Evolutionary conservation across 345 rosid species (phyloP).

Genomic region (Euclidium syriacum): DNA sequence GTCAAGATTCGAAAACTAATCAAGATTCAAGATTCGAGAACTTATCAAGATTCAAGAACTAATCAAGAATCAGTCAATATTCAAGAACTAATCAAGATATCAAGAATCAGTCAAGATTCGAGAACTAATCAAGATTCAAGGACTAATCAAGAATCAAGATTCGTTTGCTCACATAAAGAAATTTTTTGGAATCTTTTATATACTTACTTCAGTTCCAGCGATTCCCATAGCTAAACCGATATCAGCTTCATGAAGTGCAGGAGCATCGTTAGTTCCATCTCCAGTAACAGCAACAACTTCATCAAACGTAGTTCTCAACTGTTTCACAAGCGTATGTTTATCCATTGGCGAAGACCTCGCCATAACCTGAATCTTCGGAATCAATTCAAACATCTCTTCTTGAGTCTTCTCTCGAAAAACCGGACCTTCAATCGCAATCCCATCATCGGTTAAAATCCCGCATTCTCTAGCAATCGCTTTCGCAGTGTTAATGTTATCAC

Average conservation of each 20-base stretch:
- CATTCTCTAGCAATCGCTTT: constrained; percentile 93
- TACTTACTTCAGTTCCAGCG: constrained; percentile 87
- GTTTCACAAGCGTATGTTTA: constrained; percentile 84
- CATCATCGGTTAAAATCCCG: constrained; percentile 84
- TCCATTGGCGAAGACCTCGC: constrained; percentile 95
- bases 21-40: too few species aligned
- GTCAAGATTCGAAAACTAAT: too few species aligned
- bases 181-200: not conserved
- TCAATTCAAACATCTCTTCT: constrained; percentile 60
- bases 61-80: too few species aligned
- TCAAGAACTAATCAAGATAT: too few species aligned
- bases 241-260: constrained; percentile 95
- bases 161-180: too few species aligned
- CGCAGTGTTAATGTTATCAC: constrained; percentile 91
- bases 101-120: too few species aligned
- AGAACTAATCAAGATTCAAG: too few species aligned
- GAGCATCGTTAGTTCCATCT: constrained; percentile 98
- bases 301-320: constrained; percentile 71
- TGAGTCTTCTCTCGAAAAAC: constrained; percentile 72
- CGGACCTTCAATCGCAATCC: constrained; percentile 87
- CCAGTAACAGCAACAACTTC: constrained; percentile 94
- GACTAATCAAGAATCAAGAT: too few species aligned
- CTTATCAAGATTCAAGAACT: too few species aligned
- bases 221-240: constrained; percentile 98
- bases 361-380: constrained; percentile 98